phyloP scores from a whole-genome alignment of 805 yeast species.

The Millerozyma miso region DNA sequence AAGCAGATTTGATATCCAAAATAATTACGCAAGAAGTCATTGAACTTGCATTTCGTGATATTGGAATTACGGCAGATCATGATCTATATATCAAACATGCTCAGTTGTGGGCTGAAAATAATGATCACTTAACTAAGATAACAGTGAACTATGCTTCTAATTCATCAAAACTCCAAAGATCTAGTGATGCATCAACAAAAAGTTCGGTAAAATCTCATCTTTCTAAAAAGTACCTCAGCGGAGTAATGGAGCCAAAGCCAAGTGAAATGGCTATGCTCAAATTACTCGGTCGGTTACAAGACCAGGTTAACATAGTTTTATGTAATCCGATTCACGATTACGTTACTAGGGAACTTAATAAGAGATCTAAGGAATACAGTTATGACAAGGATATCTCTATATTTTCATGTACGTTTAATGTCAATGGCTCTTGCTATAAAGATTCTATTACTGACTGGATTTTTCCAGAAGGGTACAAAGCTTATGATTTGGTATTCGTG shows the following conservation, averaged over 20 bases:
- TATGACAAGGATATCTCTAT: constrained; percentile 37
- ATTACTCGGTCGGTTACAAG: constrained; percentile 45
- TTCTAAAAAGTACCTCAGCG: constrained; percentile 34
- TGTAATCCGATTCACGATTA: constrained; percentile 55
- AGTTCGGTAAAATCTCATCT: constrained; percentile 30
- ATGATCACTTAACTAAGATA: constrained; percentile 34
- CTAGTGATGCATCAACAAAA: constrained; percentile 38
- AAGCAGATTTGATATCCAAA: constrained; percentile 46
- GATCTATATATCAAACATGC: constrained; percentile 39
- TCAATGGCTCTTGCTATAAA: constrained; percentile 45
- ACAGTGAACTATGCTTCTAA: constrained; percentile 36
- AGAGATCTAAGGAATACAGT: constrained; percentile 36
- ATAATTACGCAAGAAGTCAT: constrained; percentile 47
- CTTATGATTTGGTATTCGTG: constrained; percentile 69
- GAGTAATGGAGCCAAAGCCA: constrained; percentile 37
- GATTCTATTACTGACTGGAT: constrained; percentile 43
- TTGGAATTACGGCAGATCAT: constrained; percentile 28
- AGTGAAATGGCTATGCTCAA: constrained; percentile 44
- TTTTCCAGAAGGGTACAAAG: constrained; percentile 33
- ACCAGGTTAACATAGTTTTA: constrained; percentile 40
- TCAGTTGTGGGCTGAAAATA: constrained; percentile 47
- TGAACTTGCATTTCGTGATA: constrained; percentile 42
- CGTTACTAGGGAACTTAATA: constrained; percentile 39
- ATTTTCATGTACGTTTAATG: constrained; percentile 51
- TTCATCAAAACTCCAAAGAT: constrained; percentile 36